Evolutionary conservation across 768 basidiomycete genomes (phyloP).

Genomic region (Trametes cingulata): DNA sequence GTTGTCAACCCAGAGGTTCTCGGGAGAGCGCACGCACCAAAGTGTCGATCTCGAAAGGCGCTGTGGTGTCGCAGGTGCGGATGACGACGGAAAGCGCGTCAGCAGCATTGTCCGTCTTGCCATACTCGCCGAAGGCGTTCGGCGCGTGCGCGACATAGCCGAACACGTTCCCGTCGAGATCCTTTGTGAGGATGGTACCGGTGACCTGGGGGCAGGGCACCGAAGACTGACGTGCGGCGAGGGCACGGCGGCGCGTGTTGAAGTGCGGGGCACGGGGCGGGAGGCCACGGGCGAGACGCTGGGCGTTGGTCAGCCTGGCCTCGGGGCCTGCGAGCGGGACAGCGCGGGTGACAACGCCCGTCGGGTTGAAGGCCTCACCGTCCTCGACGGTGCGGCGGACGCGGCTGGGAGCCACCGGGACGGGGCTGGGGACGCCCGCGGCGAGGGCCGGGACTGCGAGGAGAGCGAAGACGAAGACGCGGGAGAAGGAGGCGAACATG

Average conservation of each 20-base stretch:
- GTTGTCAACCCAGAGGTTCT: not conserved
- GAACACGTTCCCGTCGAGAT: not conserved
- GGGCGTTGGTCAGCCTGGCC: conserved; percentile 22
- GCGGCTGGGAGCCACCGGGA: not conserved
- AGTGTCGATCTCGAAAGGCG: not conserved
- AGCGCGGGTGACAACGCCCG: conserved; percentile 1
- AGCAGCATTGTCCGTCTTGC: conserved; percentile 7
- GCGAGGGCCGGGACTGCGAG: not conserved
- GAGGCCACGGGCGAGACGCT: conserved; percentile 24
- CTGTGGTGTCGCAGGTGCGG: not conserved
- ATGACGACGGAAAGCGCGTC: conserved; percentile 20
- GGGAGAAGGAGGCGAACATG: conserved; percentile 1
- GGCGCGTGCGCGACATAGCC: conserved; percentile 6
- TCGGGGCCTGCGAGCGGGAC: conserved; percentile 1
- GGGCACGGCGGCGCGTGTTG: not conserved
- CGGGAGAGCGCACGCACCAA: not conserved
- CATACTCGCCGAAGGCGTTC: conserved; percentile 27
- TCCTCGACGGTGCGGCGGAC: not conserved
- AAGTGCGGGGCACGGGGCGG: conserved; percentile 22
- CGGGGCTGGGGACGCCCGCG: not conserved
- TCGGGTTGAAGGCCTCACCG: conserved; percentile 17
- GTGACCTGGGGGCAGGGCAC: conserved; percentile 6
- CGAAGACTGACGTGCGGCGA: conserved; percentile 14
- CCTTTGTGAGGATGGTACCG: conserved; percentile 18
- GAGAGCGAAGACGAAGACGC: not conserved